phyloP scores from a whole-genome alignment of 1,139 yeast genomes.

The Pneumocystis canis region DNA sequence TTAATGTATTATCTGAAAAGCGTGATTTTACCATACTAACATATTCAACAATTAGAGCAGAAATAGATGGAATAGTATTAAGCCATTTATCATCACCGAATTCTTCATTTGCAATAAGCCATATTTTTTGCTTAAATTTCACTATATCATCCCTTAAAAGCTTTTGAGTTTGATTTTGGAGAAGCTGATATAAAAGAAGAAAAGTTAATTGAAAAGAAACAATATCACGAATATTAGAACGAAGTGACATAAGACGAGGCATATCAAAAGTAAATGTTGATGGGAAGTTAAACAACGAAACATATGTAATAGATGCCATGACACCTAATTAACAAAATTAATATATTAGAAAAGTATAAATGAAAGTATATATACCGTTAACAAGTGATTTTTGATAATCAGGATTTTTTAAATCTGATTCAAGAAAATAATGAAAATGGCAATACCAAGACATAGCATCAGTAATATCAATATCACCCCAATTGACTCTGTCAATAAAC shows the following conservation, averaged over 20 bases:
- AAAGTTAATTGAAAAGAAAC: neutral
- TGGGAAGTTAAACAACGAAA: slow-evolving; percentile 44
- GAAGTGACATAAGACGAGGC: slow-evolving; percentile 55
- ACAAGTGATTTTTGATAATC: slow-evolving; percentile 16
- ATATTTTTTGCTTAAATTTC: neutral
- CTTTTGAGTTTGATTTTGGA: neutral
- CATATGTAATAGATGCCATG: slow-evolving; percentile 43
- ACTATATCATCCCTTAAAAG: neutral
- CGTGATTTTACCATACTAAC: neutral
- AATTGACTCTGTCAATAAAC: slow-evolving; percentile 53
- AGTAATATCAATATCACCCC: slow-evolving; percentile 49
- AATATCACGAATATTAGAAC: slow-evolving; percentile 1
- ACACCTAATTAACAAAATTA: slow-evolving; percentile 58
- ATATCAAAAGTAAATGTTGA: slow-evolving; percentile 79
- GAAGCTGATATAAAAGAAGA: neutral
- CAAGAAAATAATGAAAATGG: slow-evolving; percentile 16
- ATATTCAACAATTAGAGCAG: neutral
- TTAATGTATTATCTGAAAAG: neutral
- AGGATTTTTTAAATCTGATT: slow-evolving; percentile 2
- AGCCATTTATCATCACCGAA: neutral
- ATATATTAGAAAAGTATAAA: slow-evolving; percentile 35
- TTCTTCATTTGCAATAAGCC: neutral
- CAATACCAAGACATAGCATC: slow-evolving; percentile 55
- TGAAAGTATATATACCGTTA: slow-evolving; percentile 13
- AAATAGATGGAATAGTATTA: neutral